phyloP scores from a whole-genome alignment of 2,329 filamentous ascomycete genomes.

The Coniochaeta ligniaria region DNA sequence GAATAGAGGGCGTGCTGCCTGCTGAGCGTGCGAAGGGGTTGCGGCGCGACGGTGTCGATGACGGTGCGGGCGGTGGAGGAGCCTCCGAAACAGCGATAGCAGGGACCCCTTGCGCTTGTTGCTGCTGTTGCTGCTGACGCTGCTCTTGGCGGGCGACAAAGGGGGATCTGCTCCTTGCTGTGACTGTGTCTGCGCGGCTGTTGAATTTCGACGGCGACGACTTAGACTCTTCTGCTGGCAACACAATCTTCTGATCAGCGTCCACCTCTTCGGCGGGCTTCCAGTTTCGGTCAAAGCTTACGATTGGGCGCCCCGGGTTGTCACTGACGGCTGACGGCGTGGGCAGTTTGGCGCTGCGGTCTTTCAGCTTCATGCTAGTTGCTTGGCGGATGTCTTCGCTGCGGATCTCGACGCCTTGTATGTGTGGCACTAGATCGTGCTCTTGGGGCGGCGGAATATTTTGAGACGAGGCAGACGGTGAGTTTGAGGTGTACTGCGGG shows the following conservation, averaged over 20 bases:
- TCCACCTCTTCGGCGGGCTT: conserved; percentile 58
- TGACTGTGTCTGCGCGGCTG: conserved; percentile 5
- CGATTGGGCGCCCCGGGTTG: conserved; percentile 83
- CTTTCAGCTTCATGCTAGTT: conserved; percentile 80
- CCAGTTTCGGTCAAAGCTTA: conserved; percentile 90
- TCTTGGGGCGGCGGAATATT: conserved; percentile 14
- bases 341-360: conserved; percentile 80
- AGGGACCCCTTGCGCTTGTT: conserved; percentile 37
- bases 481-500: conserved; percentile 69
- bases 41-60: conserved; percentile 25
- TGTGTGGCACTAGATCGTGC: conserved; percentile 47
- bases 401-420: conserved; percentile 76
- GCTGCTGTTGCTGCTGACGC: conserved; percentile 17
- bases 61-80: conserved; percentile 26
- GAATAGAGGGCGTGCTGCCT: conserved; percentile 29
- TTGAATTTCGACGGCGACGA: conserved; percentile 17
- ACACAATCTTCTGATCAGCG: conserved; percentile 55
- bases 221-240: conserved; percentile 31
- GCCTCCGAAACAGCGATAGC: conserved; percentile 46
- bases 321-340: conserved; percentile 89
- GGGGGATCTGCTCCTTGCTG: conserved; percentile 7
- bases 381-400: conserved; percentile 83
- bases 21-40: conserved; percentile 24
- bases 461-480: conserved; percentile 23
- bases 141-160: conserved; percentile 4